Conservation (phyloP, 208 protist genomes). For the Porcisia deanei region DNA sequence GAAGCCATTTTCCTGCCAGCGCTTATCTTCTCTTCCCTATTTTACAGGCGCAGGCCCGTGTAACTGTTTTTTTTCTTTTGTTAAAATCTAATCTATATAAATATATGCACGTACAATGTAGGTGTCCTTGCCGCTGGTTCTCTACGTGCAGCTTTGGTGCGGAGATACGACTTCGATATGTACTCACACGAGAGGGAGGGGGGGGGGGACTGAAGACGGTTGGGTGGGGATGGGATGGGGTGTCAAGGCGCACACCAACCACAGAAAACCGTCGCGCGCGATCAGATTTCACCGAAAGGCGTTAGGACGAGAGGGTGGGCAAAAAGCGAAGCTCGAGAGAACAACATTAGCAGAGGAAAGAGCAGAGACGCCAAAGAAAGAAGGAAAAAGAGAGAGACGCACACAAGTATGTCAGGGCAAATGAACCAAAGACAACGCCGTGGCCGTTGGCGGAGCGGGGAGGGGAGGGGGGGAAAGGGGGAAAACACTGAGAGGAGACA, state of each 20-base stretch:
- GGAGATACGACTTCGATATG: neutral
- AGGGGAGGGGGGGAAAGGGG: too few species aligned
- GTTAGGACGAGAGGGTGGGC: neutral
- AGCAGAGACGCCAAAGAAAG: neutral
- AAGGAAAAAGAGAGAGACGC: neutral
- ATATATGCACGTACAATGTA: neutral
- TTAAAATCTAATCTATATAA: neutral
- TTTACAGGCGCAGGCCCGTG: neutral
- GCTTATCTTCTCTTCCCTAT: neutral
- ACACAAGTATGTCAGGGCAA: neutral
- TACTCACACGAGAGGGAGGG: neutral
- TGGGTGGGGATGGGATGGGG: too few species aligned
- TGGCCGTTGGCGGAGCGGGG: too few species aligned
- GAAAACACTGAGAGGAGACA: too few species aligned
- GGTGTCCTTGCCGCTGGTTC: neutral
- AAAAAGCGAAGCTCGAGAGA: neutral
- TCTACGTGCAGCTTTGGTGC: neutral
- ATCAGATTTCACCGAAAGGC: neutral
- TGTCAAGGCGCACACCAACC: too few species aligned
- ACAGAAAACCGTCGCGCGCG: too few species aligned
- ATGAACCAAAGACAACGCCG: too few species aligned
- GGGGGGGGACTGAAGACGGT: neutral
- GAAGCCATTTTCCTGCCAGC: slow-evolving; percentile 8
- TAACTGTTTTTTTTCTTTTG: too few species aligned
- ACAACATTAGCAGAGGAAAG: neutral